A percentile compares a stretch with the other conserved stretches of the same genome.
Evolutionary conservation across 108 stramenopile species (phyloP).

Genomic region (Fragilariopsis cylindrus): DNA sequence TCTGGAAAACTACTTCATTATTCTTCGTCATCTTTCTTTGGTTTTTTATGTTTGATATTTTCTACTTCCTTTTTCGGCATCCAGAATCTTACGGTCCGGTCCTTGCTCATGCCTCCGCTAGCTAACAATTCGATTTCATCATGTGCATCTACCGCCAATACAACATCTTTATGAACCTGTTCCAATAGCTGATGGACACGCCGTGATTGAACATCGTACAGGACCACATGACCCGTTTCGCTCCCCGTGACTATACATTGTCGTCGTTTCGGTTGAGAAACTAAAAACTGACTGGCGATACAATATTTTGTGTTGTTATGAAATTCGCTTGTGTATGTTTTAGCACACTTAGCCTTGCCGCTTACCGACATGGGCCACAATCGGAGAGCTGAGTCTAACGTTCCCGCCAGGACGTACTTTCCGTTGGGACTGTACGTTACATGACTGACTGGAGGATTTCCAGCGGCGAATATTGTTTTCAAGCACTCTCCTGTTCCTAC

Average conservation of each 20-base stretch:
- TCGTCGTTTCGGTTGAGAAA: conserved; percentile 54
- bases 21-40: neutral
- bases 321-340: conserved; percentile 40
- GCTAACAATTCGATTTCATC: conserved; percentile 71
- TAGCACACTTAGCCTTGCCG: conserved; percentile 35
- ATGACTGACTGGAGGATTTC: conserved; percentile 82
- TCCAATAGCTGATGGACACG: conserved; percentile 71
- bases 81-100: conserved; percentile 84
- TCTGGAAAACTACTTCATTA: neutral
- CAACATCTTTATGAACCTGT: conserved; percentile 69
- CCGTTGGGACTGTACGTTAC: conserved; percentile 92
- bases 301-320: conserved; percentile 76
- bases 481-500: conserved; percentile 92
- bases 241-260: conserved; percentile 83
- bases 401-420: conserved; percentile 81
- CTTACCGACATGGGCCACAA: conserved; percentile 72
- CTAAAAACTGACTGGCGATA: conserved; percentile 66
- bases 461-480: conserved; percentile 93
- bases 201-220: conserved; percentile 88
- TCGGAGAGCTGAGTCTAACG: conserved; percentile 76
- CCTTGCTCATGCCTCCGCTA: conserved; percentile 82
- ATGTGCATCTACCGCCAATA: conserved; percentile 82
- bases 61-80: conserved; percentile 37
- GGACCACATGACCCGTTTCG: conserved; percentile 84
- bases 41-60: conserved; percentile 5